Percentiles rank a stretch among this genome's conserved stretches.
These are phyloP conservation scores for Chaetomidium leptoderma DNA, from an alignment of 495 filamentous ascomycete genomes.

Conservation along the genomic window DNA sequence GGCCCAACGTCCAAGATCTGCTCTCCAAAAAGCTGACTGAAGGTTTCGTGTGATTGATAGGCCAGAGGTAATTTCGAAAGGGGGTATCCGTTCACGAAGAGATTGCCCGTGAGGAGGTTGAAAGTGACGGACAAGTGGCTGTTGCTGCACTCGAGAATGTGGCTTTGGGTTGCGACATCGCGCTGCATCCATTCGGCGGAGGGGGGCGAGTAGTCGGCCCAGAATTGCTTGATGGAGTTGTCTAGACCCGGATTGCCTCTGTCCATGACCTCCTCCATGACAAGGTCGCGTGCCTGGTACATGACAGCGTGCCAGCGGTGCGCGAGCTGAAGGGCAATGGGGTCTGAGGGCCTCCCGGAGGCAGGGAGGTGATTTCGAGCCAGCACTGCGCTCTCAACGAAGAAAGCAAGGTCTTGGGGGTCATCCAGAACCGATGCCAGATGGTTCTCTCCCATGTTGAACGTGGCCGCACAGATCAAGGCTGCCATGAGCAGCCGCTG, in stretches of 20 bases:
- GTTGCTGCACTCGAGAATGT: slow-evolving; percentile 15
- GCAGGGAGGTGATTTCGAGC: slow-evolving; percentile 13
- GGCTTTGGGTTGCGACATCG: neutral
- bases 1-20: slow-evolving; percentile 46
- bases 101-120: slow-evolving; percentile 53
- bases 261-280: neutral
- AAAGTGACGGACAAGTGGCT: slow-evolving; percentile 49
- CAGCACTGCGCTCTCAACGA: slow-evolving; percentile 12
- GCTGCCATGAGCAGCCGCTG: slow-evolving; percentile 13
- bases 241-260: slow-evolving; percentile 5
- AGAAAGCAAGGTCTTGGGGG: neutral
- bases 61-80: slow-evolving; percentile 46
- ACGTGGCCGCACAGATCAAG: slow-evolving; percentile 14
- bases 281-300: slow-evolving; percentile 2
- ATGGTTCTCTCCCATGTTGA: slow-evolving; percentile 9
- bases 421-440: slow-evolving; percentile 7
- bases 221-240: slow-evolving; percentile 14
- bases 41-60: slow-evolving; percentile 41
- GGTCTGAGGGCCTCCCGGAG: slow-evolving; percentile 6
- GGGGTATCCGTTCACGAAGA: slow-evolving; percentile 54
- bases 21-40: slow-evolving; percentile 33
- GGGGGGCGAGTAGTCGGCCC: slow-evolving; percentile 13
- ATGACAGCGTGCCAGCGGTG: slow-evolving; percentile 15
- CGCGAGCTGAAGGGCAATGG: slow-evolving; percentile 6
- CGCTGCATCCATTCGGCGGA: neutral